Conservation (phyloP, 768 basidiomycete species). For the Mycena haematopus region DNA sequence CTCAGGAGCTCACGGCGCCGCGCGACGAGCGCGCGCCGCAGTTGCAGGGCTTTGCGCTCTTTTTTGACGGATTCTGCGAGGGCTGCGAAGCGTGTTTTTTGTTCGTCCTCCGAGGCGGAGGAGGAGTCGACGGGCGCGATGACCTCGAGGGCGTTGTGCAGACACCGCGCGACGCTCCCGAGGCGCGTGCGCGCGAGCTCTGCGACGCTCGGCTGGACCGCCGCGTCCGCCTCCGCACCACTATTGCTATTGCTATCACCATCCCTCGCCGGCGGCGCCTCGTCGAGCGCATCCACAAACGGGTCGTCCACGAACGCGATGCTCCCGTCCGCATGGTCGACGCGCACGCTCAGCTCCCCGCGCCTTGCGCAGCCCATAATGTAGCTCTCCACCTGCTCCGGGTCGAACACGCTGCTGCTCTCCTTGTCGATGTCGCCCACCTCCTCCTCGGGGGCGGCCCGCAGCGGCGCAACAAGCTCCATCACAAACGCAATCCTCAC, state of each 20-base stretch:
- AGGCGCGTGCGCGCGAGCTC: conserved; percentile 82
- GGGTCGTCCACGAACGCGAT: conserved; percentile 86
- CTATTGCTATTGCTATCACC: not conserved
- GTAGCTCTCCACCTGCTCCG: conserved; percentile 88
- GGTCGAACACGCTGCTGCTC: conserved; percentile 50
- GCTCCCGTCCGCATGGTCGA: conserved; percentile 87
- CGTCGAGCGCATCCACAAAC: conserved; percentile 53
- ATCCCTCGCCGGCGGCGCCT: conserved; percentile 36
- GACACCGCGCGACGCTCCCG: conserved; percentile 71
- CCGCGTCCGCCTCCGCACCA: conserved; percentile 39
- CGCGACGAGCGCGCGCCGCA: conserved; percentile 82
- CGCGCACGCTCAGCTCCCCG: conserved; percentile 83
- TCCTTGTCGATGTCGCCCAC: not conserved
- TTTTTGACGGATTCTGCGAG: conserved; percentile 71
- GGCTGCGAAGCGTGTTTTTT: conserved; percentile 60
- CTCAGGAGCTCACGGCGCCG: conserved; percentile 85
- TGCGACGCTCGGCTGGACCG: conserved; percentile 73
- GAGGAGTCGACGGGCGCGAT: conserved; percentile 52
- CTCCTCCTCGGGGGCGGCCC: conserved; percentile 49
- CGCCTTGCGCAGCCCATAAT: conserved; percentile 90
- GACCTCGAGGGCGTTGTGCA: conserved; percentile 72
- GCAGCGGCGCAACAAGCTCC: conserved; percentile 78
- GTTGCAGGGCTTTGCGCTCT: conserved; percentile 77
- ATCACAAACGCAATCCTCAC: conserved; percentile 82
- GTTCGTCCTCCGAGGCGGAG: conserved; percentile 63